These are phyloP conservation scores for Claviceps humidiphila DNA, from an alignment of 2,329 filamentous ascomycete species.

Conservation along the genomic window DNA sequence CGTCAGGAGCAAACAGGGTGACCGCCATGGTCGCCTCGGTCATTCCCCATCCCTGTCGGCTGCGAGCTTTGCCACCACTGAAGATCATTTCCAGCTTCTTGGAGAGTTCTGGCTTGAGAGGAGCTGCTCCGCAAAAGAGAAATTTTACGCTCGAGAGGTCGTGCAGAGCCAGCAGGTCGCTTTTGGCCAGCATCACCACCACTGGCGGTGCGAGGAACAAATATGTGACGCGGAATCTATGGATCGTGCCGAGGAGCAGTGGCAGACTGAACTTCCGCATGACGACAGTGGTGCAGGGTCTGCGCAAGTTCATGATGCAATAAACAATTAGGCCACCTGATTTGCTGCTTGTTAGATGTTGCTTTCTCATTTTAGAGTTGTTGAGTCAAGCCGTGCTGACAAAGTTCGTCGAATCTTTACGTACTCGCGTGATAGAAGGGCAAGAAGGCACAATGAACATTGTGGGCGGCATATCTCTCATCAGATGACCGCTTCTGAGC, in stretches of 20 bases:
- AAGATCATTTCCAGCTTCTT: conserved; percentile 39
- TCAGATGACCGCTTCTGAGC: not conserved
- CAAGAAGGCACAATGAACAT: not conserved
- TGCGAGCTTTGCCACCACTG: not conserved
- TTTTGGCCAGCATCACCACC: conserved; percentile 59
- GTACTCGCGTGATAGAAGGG: not conserved
- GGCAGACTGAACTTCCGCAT: not conserved
- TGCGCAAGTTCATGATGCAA: not conserved
- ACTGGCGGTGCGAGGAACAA: conserved; percentile 67
- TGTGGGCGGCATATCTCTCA: not conserved
- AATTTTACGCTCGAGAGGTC: conserved; percentile 53
- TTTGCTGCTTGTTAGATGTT: not conserved
- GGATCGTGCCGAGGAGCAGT: conserved; percentile 43
- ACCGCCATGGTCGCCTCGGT: conserved; percentile 56
- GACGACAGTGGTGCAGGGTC: not conserved
- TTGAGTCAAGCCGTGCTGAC: too few species aligned
- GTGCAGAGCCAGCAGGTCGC: conserved; percentile 45
- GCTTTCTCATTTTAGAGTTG: too few species aligned
- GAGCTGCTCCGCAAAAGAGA: conserved; percentile 63
- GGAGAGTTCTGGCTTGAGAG: conserved; percentile 56
- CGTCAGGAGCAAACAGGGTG: conserved; percentile 53
- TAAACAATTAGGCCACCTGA: not conserved
- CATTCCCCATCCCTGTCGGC: conserved; percentile 34
- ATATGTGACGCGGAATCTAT: conserved; percentile 53
- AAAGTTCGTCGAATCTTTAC: not conserved